Conservation (phyloP, 1,284 basidiomycete species). For the Megacollybia platyphylla region DNA sequence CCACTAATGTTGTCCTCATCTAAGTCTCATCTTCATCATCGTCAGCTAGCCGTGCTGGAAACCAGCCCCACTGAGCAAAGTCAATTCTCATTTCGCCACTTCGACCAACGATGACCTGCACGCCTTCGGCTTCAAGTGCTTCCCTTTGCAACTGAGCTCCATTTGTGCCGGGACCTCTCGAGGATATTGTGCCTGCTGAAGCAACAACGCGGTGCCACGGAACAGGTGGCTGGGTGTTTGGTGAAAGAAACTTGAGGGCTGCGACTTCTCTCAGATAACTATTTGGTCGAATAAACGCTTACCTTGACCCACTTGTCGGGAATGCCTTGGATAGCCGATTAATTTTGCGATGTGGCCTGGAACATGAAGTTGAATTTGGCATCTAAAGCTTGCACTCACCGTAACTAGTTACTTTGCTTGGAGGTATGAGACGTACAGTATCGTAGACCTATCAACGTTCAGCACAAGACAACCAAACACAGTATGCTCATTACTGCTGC, state of each 20-base stretch:
- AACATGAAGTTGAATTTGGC: not conserved
- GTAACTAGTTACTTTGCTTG: constrained; percentile 54
- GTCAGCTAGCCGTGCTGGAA: constrained; percentile 15
- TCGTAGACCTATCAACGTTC: constrained; percentile 43
- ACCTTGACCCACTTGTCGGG: constrained; percentile 83
- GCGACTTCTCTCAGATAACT: not conserved
- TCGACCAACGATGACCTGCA: constrained; percentile 41
- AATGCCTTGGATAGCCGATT: constrained; percentile 71
- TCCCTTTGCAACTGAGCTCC: constrained; percentile 56
- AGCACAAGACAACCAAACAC: not conserved
- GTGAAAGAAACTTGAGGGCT: constrained; percentile 61
- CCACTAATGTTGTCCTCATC: not conserved
- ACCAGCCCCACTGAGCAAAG: constrained; percentile 29
- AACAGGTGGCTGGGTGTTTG: constrained; percentile 44
- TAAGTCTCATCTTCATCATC: not conserved
- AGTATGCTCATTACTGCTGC: constrained; percentile 28
- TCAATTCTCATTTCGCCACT: constrained; percentile 29
- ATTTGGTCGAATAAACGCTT: constrained; percentile 8
- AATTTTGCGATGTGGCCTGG: constrained; percentile 71
- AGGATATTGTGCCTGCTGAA: constrained; percentile 62
- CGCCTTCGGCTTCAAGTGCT: constrained; percentile 57
- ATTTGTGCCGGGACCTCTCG: constrained; percentile 57
- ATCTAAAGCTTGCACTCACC: constrained; percentile 12
- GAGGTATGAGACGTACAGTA: constrained; percentile 52
- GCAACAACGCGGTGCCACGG: constrained; percentile 69